Evolutionary conservation across 805 yeast species (phyloP), one percentile per base, ranked within the genome.

Genomic region (Yamadazyma paraphyllophila): DNA sequence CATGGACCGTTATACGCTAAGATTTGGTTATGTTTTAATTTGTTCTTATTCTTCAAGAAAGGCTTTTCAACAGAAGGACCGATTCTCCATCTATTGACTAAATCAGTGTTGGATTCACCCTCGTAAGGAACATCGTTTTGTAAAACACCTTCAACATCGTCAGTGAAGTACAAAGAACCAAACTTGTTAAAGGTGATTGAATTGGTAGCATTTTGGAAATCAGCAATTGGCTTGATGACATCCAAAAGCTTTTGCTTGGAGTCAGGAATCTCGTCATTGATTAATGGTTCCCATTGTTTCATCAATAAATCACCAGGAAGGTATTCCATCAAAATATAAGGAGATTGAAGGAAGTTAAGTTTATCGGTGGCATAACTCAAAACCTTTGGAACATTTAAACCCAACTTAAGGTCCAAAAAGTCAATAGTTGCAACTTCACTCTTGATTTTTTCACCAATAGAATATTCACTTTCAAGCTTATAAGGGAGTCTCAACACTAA

Each of bases 381-480:
- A 10, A 88, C 86, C 55, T 78, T 81, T 35, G 97, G 97, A 36
- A 87, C 87, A 17, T 77, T 75, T 40, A 85, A 63, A 1, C 81
- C 81, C 44, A 87, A 66, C 60, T 88, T 88, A 52, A 77, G 65
- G 30, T 73, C 63, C 45, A 84, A 74, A 63, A 87, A 94, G 65
- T 92, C 98, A 74, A 88, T 72, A 1, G 98, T 92, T 15, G 99
- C 99, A 44, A 83, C 97, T 65, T 92, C 99, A 61, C 90, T 81
- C 62, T 85, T 82, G 58, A 92, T 73, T 55, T 88, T 83, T 49
- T 84, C 75, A 39, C 80, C 75, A 46, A 81, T 81, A 27, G 83
- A 76, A 43, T 73, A 73, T 46, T 84, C 87, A 15, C 89, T 75
- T 41, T 85, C 86, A 48, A 83, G 68, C 43, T 80, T 78, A 62